These are phyloP conservation scores for Wickerhamomyces sp. DNA, from an alignment of 1,139 yeast genomes.

Conservation along the genomic window DNA sequence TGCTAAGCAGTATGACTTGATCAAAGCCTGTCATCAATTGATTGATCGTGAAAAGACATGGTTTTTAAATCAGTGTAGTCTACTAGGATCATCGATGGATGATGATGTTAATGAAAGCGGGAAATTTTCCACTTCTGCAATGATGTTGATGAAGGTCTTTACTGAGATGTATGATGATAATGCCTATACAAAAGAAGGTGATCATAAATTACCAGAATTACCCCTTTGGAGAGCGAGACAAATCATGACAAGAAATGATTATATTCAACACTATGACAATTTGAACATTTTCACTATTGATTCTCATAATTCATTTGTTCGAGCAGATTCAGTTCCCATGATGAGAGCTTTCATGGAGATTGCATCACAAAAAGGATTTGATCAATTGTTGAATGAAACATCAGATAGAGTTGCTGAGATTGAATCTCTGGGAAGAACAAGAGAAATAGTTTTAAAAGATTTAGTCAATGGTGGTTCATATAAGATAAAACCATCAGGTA, in stretches of 20 bases:
- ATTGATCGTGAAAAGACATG: constrained; percentile 81
- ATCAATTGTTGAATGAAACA: constrained; percentile 63
- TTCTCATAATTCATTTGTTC: constrained; percentile 63
- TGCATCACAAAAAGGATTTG: constrained; percentile 66
- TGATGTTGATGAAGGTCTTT: constrained; percentile 67
- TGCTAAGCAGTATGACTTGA: constrained; percentile 57
- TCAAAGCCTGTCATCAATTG: constrained; percentile 61
- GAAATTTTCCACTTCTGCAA: constrained; percentile 71
- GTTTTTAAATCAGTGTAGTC: constrained; percentile 80
- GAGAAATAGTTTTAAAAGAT: constrained; percentile 75
- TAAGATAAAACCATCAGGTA: constrained; percentile 12
- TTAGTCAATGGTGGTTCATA: constrained; percentile 50
- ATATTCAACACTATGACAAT: constrained; percentile 68
- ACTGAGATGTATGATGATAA: constrained; percentile 57
- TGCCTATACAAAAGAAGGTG: constrained; percentile 22
- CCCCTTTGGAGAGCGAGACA: constrained; percentile 85
- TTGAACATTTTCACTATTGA: constrained; percentile 77
- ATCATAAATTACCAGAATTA: constrained; percentile 61
- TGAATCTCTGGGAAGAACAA: constrained; percentile 74
- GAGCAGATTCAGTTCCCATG: constrained; percentile 84
- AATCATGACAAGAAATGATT: constrained; percentile 81
- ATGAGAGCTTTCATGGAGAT: constrained; percentile 86
- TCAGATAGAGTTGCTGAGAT: constrained; percentile 70
- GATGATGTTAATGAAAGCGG: constrained; percentile 89
- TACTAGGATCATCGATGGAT: constrained; percentile 74